Base-by-base conservation (phyloP, 139 green algal genomes). In the Picochlorum costavermella region DNA sequence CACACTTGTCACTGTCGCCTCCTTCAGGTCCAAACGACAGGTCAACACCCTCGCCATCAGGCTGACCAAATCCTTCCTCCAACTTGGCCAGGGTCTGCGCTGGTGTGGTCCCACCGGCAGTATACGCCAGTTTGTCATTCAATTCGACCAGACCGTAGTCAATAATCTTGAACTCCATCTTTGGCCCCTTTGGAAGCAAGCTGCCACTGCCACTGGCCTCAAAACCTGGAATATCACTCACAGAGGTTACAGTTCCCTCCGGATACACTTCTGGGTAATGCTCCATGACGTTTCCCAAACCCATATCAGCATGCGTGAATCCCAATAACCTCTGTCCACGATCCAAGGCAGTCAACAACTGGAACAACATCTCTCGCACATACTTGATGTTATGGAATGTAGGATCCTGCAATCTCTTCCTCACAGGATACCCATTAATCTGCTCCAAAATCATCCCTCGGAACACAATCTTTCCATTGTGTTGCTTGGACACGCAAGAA, bases 81-180 rank as follows among this genome's bases (percentile, higher is more conserved):
- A 76, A 37, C 14, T 61, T 66, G 6, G 12, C 20, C 56, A 76
- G 49, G 12, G 63, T 63, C 3, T 46, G 53, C 51, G 71, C 29
- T 5, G 25, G n/a, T 2, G 45, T 55, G 9, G 63, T 48, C 6
- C 48, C 67, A 14, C 61, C 67, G 3, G 67, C 60, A 29, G 67
- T 43, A 20, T 31, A 12, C 6, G 69, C 69, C n/a, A 67, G 23
- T 3, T 20, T 64, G 3, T 69, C 28, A 29, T 60, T 61, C 12
- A 77, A 69, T 12, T 57, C 73, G 25, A 13, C 17, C 4, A 77
- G 29, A 2, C 61, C 68, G 23, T 68, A 78, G 40, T 78, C 71
- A 36, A 78, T 78, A 20, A 78, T 71, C 30, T 78, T 78, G 44
- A 72, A 78, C 50, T 76, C 65, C 37, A 71, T 48, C 5, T 71